These are phyloP conservation scores for Lentinus brumalis DNA, from an alignment of 768 basidiomycete genomes.

Conservation along the genomic window DNA sequence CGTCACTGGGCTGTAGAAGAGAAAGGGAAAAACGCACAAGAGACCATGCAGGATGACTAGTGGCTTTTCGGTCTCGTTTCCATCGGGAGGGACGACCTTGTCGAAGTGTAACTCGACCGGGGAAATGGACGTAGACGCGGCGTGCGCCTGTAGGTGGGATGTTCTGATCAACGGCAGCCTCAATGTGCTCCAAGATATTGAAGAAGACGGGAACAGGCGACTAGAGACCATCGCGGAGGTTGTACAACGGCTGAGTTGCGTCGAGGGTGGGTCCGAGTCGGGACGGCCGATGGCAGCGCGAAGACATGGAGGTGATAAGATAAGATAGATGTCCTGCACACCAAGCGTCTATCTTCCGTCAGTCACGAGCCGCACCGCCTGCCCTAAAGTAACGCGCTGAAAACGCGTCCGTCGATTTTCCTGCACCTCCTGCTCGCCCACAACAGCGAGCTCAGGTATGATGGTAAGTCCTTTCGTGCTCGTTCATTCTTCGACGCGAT, in stretches of 20 bases:
- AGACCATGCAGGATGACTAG: constrained; percentile 40
- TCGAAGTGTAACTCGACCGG: constrained; percentile 31
- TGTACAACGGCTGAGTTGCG: not conserved
- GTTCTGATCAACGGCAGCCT: not conserved
- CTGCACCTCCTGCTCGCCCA: too few relatives aligned
- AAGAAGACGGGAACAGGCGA: too few relatives aligned
- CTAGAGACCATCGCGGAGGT: not conserved
- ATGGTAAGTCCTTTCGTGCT: constrained; percentile 16
- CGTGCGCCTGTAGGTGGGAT: not conserved
- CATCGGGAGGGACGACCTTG: constrained; percentile 26
- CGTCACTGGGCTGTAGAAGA: not conserved
- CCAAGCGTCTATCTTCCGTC: too few relatives aligned
- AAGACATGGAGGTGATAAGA: too few relatives aligned
- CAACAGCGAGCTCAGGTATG: not conserved
- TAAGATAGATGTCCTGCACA: too few relatives aligned
- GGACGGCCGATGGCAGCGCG: not conserved
- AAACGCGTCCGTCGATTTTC: too few relatives aligned
- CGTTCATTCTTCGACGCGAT: constrained; percentile 51
- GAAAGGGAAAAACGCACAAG: constrained; percentile 28
- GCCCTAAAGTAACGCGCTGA: too few relatives aligned
- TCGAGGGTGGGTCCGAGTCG: not conserved
- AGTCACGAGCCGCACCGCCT: not conserved
- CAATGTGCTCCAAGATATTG: too few relatives aligned
- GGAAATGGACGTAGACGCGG: constrained; percentile 1
- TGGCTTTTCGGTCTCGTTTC: constrained; percentile 29